A percentile compares a stretch with the other conserved stretches of the same genome.
phyloP scores from a whole-genome alignment of 768 basidiomycete species.

The Hortiboletus flavorubellus region DNA sequence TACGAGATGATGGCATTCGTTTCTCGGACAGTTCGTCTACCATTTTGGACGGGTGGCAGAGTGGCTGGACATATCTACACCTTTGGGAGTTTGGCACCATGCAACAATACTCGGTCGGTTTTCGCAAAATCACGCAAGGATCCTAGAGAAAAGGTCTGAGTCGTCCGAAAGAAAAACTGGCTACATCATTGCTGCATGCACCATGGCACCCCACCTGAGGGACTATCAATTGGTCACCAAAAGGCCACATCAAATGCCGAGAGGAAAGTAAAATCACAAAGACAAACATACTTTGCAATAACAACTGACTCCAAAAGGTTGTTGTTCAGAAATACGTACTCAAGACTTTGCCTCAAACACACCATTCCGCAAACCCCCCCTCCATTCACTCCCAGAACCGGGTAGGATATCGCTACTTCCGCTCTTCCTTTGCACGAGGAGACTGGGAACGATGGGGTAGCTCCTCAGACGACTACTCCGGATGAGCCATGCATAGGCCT shows the following conservation, averaged over 20 bases:
- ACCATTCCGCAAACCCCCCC: slow-evolving; percentile 45
- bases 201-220: not conserved
- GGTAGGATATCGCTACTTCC: slow-evolving; percentile 52
- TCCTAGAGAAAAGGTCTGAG: not conserved
- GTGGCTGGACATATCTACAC: slow-evolving; percentile 3
- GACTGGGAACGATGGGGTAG: slow-evolving; percentile 65
- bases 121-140: not conserved
- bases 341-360: slow-evolving; percentile 34
- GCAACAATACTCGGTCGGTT: slow-evolving; percentile 9
- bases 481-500: slow-evolving; percentile 68
- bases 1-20: not conserved
- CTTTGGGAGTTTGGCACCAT: slow-evolving; percentile 7
- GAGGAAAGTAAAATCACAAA: not conserved
- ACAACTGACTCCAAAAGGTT: not conserved
- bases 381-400: slow-evolving; percentile 54
- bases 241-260: not conserved
- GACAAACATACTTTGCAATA: not conserved
- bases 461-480: slow-evolving; percentile 50
- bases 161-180: not conserved
- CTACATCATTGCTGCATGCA: not conserved
- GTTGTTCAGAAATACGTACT: not conserved
- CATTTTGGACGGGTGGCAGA: slow-evolving; percentile 2
- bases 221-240: not conserved
- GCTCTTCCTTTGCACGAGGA: slow-evolving; percentile 64
- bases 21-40: not conserved